Conservation (phyloP, 768 basidiomycete species). For the Xerocomellus dryophilus region DNA sequence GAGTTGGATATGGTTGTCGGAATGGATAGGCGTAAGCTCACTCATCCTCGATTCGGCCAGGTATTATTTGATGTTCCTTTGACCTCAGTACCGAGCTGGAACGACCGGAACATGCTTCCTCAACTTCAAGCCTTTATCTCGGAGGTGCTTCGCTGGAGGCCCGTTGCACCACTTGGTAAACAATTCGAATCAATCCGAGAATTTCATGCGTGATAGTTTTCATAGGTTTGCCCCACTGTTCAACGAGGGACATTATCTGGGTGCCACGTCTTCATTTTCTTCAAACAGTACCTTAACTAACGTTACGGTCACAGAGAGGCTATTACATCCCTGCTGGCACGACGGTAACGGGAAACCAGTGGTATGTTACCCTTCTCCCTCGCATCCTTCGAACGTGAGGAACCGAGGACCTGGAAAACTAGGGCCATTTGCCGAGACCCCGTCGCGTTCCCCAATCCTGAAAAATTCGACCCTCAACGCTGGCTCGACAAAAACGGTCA, state of each 20-base stretch:
- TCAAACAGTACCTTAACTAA: slow-evolving; percentile 29
- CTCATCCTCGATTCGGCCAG: background rate
- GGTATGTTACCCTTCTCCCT: slow-evolving; percentile 6
- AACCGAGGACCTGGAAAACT: background rate
- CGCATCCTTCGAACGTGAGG: background rate
- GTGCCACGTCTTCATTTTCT: slow-evolving; percentile 25
- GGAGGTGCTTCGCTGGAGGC: slow-evolving; percentile 39
- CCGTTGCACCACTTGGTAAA: slow-evolving; percentile 29
- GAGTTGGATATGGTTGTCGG: slow-evolving; percentile 55
- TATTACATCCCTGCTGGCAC: slow-evolving; percentile 25
- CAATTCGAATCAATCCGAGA: too few relatives aligned
- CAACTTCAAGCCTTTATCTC: slow-evolving; percentile 38
- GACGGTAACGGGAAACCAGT: slow-evolving; percentile 18
- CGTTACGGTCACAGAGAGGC: slow-evolving; percentile 9
- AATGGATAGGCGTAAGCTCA: slow-evolving; percentile 26
- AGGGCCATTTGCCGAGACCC: slow-evolving; percentile 59
- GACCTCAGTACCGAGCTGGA: slow-evolving; percentile 35
- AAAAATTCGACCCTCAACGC: slow-evolving; percentile 53
- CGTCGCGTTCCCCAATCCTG: slow-evolving; percentile 51
- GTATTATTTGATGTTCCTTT: background rate
- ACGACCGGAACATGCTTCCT: slow-evolving; percentile 33
- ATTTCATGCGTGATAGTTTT: background rate
- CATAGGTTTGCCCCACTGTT: slow-evolving; percentile 52
- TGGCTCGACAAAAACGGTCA: slow-evolving; percentile 47
- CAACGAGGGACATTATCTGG: slow-evolving; percentile 63